These are phyloP conservation scores for Annona cherimola DNA, from an alignment of 164 flowering plant genomes.

Conservation along the genomic window DNA sequence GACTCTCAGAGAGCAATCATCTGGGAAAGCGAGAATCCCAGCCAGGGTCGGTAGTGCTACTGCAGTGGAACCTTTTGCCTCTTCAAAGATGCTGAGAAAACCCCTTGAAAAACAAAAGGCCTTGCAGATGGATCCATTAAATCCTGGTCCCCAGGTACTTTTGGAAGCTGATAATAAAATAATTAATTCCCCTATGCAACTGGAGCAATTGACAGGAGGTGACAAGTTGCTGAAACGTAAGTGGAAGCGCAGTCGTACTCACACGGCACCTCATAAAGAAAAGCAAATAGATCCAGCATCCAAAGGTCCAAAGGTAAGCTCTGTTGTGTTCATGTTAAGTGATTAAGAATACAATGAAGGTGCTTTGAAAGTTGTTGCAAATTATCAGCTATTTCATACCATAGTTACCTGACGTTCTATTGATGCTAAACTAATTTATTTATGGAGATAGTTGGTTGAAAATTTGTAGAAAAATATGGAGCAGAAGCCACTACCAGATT, in stretches of 20 bases:
- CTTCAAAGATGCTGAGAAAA: slow-evolving; percentile 9
- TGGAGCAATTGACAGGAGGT: slow-evolving; percentile 10
- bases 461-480: slow-evolving; percentile 34
- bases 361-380: not conserved
- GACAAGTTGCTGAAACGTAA: slow-evolving; percentile 23
- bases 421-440: not conserved
- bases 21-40: slow-evolving; percentile 7
- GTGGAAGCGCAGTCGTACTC: slow-evolving; percentile 19
- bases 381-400: not conserved
- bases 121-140: slow-evolving; percentile 7
- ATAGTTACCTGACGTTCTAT: not conserved
- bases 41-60: slow-evolving; percentile 1
- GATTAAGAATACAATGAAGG: not conserved
- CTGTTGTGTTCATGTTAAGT: not conserved
- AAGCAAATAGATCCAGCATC: slow-evolving; percentile 10
- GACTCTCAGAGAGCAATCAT: slow-evolving; percentile 8
- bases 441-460: slow-evolving; percentile 7
- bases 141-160: slow-evolving; percentile 7
- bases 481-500: slow-evolving; percentile 40
- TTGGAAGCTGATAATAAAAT: slow-evolving; percentile 15
- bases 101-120: slow-evolving; percentile 11
- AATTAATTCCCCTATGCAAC: slow-evolving; percentile 13
- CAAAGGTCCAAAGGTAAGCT: slow-evolving; percentile 25
- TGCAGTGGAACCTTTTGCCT: slow-evolving; percentile 8
- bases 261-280: slow-evolving; percentile 18